phyloP scores from a whole-genome alignment of 1,284 basidiomycete species.

The Pisolithus thermaeus region DNA sequence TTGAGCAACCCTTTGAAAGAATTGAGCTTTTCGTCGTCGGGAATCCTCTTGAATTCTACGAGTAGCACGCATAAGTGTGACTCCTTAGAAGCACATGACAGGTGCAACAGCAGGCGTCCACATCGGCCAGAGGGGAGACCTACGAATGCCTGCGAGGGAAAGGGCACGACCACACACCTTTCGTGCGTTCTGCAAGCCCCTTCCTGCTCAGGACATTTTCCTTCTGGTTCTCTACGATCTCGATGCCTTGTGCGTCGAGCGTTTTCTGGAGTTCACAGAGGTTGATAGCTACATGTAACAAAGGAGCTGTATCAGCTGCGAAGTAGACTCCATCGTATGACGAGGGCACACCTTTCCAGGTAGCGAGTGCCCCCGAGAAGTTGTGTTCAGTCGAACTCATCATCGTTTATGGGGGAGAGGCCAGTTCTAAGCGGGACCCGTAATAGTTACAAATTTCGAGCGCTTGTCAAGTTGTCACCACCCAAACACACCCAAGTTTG shows the following conservation, averaged over 20 bases:
- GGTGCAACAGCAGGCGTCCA: neutral
- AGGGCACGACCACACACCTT: slow-evolving; percentile 51
- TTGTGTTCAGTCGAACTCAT: slow-evolving; percentile 56
- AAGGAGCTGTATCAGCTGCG: neutral
- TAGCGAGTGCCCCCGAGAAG: slow-evolving; percentile 80
- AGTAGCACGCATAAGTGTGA: neutral
- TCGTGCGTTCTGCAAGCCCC: slow-evolving; percentile 87
- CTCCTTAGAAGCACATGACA: neutral
- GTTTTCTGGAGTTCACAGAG: slow-evolving; percentile 89
- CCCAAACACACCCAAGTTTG: neutral
- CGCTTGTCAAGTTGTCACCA: neutral
- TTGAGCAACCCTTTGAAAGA: slow-evolving; percentile 87
- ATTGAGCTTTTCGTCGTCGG: slow-evolving; percentile 79
- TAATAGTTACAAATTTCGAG: slow-evolving; percentile 15
- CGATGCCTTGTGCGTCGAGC: slow-evolving; percentile 84
- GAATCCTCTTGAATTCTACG: slow-evolving; percentile 89
- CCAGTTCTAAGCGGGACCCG: too few species aligned
- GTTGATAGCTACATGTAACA: slow-evolving; percentile 62
- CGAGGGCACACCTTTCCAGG: slow-evolving; percentile 73
- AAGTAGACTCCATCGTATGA: slow-evolving; percentile 1
- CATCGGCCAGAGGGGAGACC: neutral
- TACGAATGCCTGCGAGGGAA: neutral
- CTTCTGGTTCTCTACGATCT: slow-evolving; percentile 97
- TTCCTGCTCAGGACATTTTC: slow-evolving; percentile 93
- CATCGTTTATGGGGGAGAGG: neutral